Percentiles rank a stretch among this genome's conserved stretches.
These are phyloP conservation scores for Hydnum rufescens DNA, from an alignment of 768 basidiomycete genomes.

Conservation along the genomic window DNA sequence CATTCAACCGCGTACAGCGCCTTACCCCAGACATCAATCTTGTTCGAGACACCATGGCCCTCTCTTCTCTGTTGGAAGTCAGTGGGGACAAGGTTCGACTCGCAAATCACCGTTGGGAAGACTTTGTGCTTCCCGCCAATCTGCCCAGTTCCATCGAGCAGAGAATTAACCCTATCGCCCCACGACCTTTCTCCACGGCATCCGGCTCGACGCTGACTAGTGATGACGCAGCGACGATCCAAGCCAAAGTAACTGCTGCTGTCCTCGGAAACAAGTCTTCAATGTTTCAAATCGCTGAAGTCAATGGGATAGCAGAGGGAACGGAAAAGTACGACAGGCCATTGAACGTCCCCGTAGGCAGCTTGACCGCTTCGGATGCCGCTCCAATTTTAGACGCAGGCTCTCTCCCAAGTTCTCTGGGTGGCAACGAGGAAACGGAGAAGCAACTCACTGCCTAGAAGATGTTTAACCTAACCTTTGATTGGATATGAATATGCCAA, in stretches of 20 bases:
- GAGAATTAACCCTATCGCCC: not conserved
- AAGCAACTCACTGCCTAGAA: not conserved
- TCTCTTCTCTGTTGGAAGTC: constrained; percentile 58
- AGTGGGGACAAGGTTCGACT: constrained; percentile 44
- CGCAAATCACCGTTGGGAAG: constrained; percentile 35
- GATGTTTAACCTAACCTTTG: too few relatives aligned
- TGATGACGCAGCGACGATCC: constrained; percentile 1
- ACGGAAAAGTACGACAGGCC: not conserved
- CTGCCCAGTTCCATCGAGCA: not conserved
- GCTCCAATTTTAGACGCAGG: not conserved
- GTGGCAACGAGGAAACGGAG: not conserved
- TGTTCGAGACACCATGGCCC: constrained; percentile 46
- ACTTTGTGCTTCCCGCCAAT: constrained; percentile 31
- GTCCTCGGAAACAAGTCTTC: not conserved
- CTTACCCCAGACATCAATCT: constrained; percentile 35
- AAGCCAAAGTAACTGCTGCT: constrained; percentile 1
- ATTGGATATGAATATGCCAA: too few relatives aligned
- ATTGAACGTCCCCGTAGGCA: not conserved
- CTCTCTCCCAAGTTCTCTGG: not conserved
- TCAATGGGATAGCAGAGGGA: not conserved
- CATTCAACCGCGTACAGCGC: constrained; percentile 65
- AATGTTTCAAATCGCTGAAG: not conserved
- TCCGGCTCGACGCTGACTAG: not conserved
- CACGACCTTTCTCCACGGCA: not conserved
- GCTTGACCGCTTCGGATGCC: too few relatives aligned